A percentile compares a stretch with the other conserved stretches of the same genome.
phyloP scores from a whole-genome alignment of 1,284 basidiomycete species.

The Ustilago tritici region DNA sequence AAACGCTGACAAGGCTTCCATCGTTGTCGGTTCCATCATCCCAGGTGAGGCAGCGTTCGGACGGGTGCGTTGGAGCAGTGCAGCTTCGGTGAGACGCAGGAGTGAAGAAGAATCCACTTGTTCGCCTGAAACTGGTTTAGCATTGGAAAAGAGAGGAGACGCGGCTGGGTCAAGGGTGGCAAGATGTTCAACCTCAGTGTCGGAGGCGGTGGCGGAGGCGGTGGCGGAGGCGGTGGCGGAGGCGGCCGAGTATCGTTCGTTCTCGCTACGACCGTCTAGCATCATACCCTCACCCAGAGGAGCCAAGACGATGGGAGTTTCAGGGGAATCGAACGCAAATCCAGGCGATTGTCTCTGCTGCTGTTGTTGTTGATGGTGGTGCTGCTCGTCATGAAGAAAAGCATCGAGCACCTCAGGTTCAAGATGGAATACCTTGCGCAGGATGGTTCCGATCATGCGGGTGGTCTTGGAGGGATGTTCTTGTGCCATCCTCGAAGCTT shows the following conservation, averaged over 20 bases:
- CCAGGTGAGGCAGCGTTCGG: constrained; percentile 18
- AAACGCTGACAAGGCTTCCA: constrained; percentile 46
- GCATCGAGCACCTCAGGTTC: constrained; percentile 55
- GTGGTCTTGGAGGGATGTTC: constrained; percentile 39
- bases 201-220: constrained; percentile 4
- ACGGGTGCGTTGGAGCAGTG: constrained; percentile 32
- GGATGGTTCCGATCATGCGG: constrained; percentile 43
- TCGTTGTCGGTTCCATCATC: constrained; percentile 47
- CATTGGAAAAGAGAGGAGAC: constrained; percentile 43
- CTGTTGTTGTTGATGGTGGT: constrained; percentile 3
- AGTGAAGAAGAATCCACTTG: constrained; percentile 10
- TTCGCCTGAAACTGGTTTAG: constrained; percentile 32
- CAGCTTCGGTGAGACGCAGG: constrained; percentile 39
- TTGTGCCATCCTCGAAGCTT: constrained; percentile 18
- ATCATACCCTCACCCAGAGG: constrained; percentile 30
- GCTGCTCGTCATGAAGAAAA: constrained; percentile 38
- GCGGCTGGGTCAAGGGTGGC: constrained; percentile 15
- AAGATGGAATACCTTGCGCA: constrained; percentile 48
- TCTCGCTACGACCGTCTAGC: constrained; percentile 31
- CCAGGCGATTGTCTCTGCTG: constrained; percentile 12
- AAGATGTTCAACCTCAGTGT: constrained; percentile 14
- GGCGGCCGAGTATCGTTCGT: constrained; percentile 17
- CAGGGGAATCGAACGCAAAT: constrained; percentile 32
- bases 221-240: constrained; percentile 5
- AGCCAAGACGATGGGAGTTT: constrained; percentile 19